phyloP scores from a whole-genome alignment of 441 rosid species.

The Metrosideros polymorpha region DNA sequence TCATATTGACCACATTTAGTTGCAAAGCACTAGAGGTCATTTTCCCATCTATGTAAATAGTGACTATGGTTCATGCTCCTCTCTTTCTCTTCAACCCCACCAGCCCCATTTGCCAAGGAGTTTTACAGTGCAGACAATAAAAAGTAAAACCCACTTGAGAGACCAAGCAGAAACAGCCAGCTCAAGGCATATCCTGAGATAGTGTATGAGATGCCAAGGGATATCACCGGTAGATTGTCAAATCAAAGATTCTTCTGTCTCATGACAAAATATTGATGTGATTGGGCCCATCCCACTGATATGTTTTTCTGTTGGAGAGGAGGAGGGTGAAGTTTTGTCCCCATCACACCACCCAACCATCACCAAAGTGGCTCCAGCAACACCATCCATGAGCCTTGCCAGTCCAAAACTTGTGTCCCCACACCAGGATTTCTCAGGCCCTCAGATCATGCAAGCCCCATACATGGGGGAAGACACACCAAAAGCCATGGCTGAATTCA shows the following conservation, averaged over 20 bases:
- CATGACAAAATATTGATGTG: conserved; percentile 2
- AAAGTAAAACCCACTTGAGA: not conserved
- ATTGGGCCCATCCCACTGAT: conserved; percentile 2
- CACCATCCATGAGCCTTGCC: not conserved
- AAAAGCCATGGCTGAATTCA: not conserved
- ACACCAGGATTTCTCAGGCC: not conserved
- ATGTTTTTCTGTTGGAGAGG: not conserved
- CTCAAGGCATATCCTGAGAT: not conserved
- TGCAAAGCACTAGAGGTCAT: not conserved
- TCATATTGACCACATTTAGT: not conserved
- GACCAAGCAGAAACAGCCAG: not conserved
- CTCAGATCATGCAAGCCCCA: not conserved
- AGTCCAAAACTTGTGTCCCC: not conserved
- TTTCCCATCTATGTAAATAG: not conserved
- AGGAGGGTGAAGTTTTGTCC: conserved; percentile 4
- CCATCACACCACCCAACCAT: not conserved
- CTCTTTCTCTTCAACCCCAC: too few species aligned
- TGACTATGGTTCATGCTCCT: not conserved
- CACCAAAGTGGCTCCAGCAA: not conserved
- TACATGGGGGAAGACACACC: not conserved
- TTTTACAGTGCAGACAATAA: too few species aligned
- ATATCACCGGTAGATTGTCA: not conserved
- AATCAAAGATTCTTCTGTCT: not conserved
- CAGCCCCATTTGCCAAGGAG: not conserved
- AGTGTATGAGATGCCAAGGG: not conserved